A percentile compares a stretch with the other conserved stretches of the same genome.
These are phyloP conservation scores for Setaria viridis DNA, from an alignment of 202 grass and related monocot genomes.

Conservation along the genomic window DNA sequence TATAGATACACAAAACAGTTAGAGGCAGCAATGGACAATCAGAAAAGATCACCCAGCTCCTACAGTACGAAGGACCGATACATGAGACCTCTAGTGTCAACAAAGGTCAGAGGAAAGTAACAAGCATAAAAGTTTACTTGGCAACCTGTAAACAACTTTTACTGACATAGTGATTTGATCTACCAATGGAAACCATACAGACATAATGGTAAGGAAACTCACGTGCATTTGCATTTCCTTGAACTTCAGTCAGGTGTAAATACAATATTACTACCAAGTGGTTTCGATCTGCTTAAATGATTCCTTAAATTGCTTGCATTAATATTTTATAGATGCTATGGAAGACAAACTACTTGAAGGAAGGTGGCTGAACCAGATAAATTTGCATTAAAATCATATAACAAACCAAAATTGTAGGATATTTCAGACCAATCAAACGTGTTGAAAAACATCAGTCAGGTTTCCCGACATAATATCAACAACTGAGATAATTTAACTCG, in stretches of 20 bases:
- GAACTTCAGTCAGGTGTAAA: conserved; percentile 31
- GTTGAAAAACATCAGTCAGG: conserved; percentile 19
- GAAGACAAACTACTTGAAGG: neutral
- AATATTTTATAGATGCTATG: conserved; percentile 32
- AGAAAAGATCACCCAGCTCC: conserved; percentile 21
- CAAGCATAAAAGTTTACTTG: conserved; percentile 39
- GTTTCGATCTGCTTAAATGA: conserved; percentile 3
- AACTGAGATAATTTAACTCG: neutral
- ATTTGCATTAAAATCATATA: neutral
- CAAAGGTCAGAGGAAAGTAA: conserved; percentile 26
- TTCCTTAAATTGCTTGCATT: neutral
- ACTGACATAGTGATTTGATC: conserved; percentile 14
- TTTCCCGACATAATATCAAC: conserved; percentile 17
- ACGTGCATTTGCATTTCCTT: conserved; percentile 19
- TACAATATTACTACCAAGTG: conserved; percentile 20
- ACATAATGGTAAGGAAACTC: conserved; percentile 14
- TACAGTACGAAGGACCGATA: conserved; percentile 10
- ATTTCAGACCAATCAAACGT: neutral
- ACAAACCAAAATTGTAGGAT: neutral
- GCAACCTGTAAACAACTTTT: conserved; percentile 12
- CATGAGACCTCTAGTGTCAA: conserved; percentile 13
- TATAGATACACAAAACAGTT: conserved; percentile 21
- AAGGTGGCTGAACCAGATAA: conserved; percentile 4
- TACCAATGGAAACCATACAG: neutral
- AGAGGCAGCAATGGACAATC: neutral